phyloP scores from a whole-genome alignment of 768 basidiomycete genomes.

The Serendipita vermifera region DNA sequence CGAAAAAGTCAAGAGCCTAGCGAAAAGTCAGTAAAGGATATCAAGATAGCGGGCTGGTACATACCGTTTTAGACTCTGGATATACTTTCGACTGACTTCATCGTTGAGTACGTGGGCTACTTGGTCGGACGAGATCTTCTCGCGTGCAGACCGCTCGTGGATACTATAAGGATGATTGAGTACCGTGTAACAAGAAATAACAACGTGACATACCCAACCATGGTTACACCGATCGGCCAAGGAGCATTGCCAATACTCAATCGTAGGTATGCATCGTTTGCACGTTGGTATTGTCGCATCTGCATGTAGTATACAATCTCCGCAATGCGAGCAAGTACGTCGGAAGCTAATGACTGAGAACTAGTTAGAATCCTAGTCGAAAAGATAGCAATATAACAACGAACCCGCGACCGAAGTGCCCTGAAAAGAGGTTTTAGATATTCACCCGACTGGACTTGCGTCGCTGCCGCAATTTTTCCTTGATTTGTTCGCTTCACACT shows the following conservation, averaged over 20 bases:
- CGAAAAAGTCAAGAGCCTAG: constrained; percentile 82
- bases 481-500: constrained; percentile 76
- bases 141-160: constrained; percentile 93
- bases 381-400: constrained; percentile 21
- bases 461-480: constrained; percentile 89
- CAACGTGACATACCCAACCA: constrained; percentile 69
- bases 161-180: constrained; percentile 41
- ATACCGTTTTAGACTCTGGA: constrained; percentile 93
- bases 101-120: constrained; percentile 98
- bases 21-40: neutral
- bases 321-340: constrained; percentile 73
- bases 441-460: constrained; percentile 88
- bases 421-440: constrained; percentile 97
- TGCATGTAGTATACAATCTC: constrained; percentile 98
- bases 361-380: neutral
- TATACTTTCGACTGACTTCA: constrained; percentile 97
- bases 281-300: constrained; percentile 83
- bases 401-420: constrained; percentile 68
- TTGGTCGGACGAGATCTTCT: constrained; percentile 94
- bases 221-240: constrained; percentile 99
- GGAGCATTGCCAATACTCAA: constrained; percentile 97
- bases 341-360: constrained; percentile 53
- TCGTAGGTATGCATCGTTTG: constrained; percentile 94
- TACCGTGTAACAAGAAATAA: neutral
- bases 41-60: constrained; percentile 14